Conservation (phyloP, 2,329 filamentous ascomycete genomes). For the Calonectria fujianensis region DNA sequence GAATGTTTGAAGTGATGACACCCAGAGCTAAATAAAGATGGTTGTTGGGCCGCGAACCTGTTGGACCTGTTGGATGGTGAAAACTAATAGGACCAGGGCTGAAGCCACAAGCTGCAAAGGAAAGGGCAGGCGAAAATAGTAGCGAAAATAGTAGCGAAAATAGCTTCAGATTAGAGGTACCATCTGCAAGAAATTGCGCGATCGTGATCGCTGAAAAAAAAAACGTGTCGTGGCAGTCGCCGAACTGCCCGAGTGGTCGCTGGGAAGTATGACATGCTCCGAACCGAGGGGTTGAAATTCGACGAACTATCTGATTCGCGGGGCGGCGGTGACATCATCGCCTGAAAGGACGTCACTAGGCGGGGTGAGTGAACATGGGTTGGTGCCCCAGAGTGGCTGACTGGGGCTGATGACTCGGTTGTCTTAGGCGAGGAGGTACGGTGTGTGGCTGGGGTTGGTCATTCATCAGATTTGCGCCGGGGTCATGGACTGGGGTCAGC, state of each 20-base stretch:
- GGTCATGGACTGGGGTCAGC: constrained; percentile 27
- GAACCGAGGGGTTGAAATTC: constrained; percentile 18
- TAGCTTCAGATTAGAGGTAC: not conserved
- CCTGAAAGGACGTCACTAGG: constrained; percentile 27
- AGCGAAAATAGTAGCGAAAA: not conserved
- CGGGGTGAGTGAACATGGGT: constrained; percentile 17
- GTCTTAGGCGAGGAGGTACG: constrained; percentile 8
- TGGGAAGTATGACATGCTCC: constrained; percentile 19
- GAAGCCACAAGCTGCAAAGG: not conserved
- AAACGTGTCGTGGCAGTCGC: constrained; percentile 22
- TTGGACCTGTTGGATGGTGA: not conserved
- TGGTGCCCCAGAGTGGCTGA: constrained; percentile 33
- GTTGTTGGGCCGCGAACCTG: not conserved
- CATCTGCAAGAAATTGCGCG: not conserved
- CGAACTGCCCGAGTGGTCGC: constrained; percentile 17
- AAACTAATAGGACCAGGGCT: not conserved
- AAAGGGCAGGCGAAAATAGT: not conserved
- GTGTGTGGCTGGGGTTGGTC: constrained; percentile 36
- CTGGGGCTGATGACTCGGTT: constrained; percentile 39
- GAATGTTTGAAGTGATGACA: no score
- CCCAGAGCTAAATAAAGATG: not conserved
- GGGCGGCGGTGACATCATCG: constrained; percentile 36
- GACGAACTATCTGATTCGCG: constrained; percentile 16
- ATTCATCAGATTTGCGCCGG: constrained; percentile 27
- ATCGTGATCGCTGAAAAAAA: constrained; percentile 2